Conservation (phyloP, 2,329 filamentous ascomycete species). For the Cladosporium velox region DNA sequence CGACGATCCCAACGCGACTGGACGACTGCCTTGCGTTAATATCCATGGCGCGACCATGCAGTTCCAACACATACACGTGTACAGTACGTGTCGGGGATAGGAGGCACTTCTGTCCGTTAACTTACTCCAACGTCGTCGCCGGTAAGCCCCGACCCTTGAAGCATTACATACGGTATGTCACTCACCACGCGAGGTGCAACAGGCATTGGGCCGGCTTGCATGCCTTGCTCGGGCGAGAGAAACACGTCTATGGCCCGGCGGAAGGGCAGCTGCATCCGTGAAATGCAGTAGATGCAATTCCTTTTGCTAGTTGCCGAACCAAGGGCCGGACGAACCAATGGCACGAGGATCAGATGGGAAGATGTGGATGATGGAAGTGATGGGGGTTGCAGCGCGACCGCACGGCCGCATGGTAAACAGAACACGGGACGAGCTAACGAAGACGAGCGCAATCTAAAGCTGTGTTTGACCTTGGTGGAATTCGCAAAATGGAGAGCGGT, state of each 20-base stretch:
- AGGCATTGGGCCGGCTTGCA: slow-evolving; percentile 20
- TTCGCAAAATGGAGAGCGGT: slow-evolving; percentile 18
- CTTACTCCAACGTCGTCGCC: not conserved
- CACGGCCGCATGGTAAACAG: slow-evolving; percentile 20
- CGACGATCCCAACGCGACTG: slow-evolving; percentile 4
- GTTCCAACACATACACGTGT: not conserved
- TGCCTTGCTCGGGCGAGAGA: slow-evolving; percentile 7
- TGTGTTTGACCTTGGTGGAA: slow-evolving; percentile 11
- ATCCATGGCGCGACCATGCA: not conserved
- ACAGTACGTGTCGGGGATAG: not conserved
- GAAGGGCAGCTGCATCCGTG: slow-evolving; percentile 17
- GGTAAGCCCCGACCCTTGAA: slow-evolving; percentile 1
- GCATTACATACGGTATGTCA: not conserved
- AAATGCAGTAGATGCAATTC: slow-evolving; percentile 18
- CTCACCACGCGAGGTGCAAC: not conserved
- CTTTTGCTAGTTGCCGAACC: slow-evolving; percentile 20
- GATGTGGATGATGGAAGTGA: slow-evolving; percentile 14
- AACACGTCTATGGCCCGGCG: slow-evolving; percentile 2
- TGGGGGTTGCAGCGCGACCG: slow-evolving; percentile 19
- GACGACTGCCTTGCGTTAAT: not conserved
- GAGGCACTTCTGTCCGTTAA: not conserved
- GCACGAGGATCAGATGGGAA: slow-evolving; percentile 6
- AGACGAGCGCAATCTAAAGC: slow-evolving; percentile 18
- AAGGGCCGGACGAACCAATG: slow-evolving; percentile 18
- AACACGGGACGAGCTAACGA: slow-evolving; percentile 22